A percentile compares a stretch with the other conserved stretches of the same genome.
phyloP scores from a whole-genome alignment of 2,329 filamentous ascomycete genomes.

The Coniochaeta sp. region DNA sequence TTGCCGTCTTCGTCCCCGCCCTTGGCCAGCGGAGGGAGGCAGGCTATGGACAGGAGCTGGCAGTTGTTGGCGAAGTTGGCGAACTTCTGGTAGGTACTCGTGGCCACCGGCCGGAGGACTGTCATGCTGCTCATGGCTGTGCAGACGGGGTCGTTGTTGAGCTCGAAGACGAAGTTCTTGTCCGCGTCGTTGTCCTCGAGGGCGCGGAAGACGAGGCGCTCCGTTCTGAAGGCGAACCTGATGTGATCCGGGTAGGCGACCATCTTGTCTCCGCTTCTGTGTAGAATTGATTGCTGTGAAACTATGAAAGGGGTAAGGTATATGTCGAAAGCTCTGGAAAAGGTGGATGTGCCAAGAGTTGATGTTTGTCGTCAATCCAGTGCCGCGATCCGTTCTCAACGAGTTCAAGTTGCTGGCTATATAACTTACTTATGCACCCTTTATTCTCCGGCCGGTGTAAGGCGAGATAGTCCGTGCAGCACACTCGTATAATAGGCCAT shows the following conservation, averaged over 20 bases:
- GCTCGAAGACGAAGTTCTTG: slow-evolving; percentile 12
- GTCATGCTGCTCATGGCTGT: slow-evolving; percentile 5
- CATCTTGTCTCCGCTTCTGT: too few species aligned
- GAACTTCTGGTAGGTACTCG: slow-evolving; percentile 7
- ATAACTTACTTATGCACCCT: too few species aligned
- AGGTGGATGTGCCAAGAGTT: too few species aligned
- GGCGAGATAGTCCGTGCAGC: too few species aligned
- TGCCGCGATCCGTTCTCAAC: too few species aligned
- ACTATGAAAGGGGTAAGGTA: too few species aligned
- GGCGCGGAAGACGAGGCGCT: slow-evolving; percentile 17
- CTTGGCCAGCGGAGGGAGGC: slow-evolving; percentile 8
- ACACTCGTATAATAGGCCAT: too few species aligned
- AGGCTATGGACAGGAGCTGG: slow-evolving; percentile 14
- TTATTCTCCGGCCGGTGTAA: too few species aligned
- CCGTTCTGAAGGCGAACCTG: slow-evolving; percentile 13
- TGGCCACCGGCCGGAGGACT: slow-evolving; percentile 9
- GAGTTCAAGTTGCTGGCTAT: too few species aligned
- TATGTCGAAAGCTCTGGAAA: too few species aligned
- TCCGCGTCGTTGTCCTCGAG: slow-evolving; percentile 16
- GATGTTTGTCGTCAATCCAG: too few species aligned
- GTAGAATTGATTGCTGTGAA: too few species aligned
- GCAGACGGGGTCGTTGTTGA: slow-evolving; percentile 13
- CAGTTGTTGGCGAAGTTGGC: slow-evolving; percentile 7
- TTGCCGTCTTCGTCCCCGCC: slow-evolving; percentile 3
- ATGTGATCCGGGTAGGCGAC: slow-evolving; percentile 4